phyloP scores from a whole-genome alignment of 1,284 basidiomycete genomes.

The Boletus holoroseus region DNA sequence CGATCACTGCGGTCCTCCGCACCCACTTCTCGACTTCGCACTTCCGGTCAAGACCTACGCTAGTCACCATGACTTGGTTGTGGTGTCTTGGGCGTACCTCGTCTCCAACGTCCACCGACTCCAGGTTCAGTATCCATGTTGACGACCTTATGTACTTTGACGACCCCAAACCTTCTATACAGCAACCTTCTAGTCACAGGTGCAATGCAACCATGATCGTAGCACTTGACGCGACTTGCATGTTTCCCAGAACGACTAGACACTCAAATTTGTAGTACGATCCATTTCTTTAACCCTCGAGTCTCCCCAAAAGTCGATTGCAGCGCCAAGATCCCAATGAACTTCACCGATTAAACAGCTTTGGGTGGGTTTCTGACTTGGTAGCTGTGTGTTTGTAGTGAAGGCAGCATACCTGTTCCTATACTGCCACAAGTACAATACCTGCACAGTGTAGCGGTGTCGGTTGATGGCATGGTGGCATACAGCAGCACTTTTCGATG shows the following conservation, averaged over 20 bases:
- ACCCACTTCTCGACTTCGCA: constrained; percentile 21
- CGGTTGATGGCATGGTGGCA: background rate
- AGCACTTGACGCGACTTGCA: constrained; percentile 3
- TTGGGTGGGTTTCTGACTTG: background rate
- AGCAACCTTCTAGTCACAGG: constrained; percentile 8
- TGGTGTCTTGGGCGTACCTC: constrained; percentile 17
- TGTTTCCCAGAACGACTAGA: constrained; percentile 10
- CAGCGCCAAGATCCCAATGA: background rate
- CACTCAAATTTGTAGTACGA: constrained; percentile 1
- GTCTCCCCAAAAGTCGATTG: background rate
- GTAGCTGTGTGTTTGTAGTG: too few species aligned
- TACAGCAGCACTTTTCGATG: background rate
- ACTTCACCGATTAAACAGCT: background rate
- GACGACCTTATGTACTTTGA: constrained; percentile 31
- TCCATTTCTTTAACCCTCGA: background rate
- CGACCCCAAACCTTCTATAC: constrained; percentile 15
- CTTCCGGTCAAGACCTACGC: constrained; percentile 21
- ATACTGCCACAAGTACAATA: background rate
- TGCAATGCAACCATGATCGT: constrained; percentile 13
- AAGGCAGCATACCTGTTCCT: background rate
- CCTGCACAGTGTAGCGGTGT: background rate
- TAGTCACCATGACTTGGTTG: constrained; percentile 11
- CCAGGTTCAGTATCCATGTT: constrained; percentile 20
- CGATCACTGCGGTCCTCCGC: constrained; percentile 24
- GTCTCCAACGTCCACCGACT: constrained; percentile 9